A percentile compares a stretch with the other conserved stretches of the same genome.
These are phyloP conservation scores for Venturiaceae sp. DNA, from an alignment of 2,329 filamentous ascomycete species.

Conservation along the genomic window DNA sequence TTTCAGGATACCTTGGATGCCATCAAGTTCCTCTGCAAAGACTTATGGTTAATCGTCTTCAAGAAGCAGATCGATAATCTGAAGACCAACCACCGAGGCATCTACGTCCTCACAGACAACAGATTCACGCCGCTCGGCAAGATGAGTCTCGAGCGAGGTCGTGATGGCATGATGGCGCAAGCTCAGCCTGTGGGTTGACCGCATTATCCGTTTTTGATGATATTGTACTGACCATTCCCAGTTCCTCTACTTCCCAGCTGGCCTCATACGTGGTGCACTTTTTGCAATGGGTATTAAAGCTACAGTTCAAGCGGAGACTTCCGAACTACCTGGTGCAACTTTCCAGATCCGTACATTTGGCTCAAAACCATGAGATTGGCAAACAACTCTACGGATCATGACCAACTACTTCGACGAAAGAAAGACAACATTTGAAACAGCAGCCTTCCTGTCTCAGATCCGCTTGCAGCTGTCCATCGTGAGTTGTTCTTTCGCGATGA, in stretches of 20 bases:
- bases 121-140: slow-evolving; percentile 78
- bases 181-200: slow-evolving; percentile 63
- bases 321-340: slow-evolving; percentile 75
- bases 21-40: slow-evolving; percentile 98
- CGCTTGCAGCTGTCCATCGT: background rate
- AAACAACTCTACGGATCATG: too few species aligned
- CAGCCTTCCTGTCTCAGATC: background rate
- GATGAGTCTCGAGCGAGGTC: slow-evolving; percentile 69
- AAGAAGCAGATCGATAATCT: slow-evolving; percentile 97
- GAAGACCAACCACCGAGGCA: slow-evolving; percentile 94
- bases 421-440: too few species aligned
- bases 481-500: background rate
- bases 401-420: too few species aligned
- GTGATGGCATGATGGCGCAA: slow-evolving; percentile 43
- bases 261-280: slow-evolving; percentile 82
- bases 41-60: slow-evolving; percentile 90
- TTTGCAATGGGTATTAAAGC: slow-evolving; percentile 86
- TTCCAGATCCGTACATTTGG: slow-evolving; percentile 90
- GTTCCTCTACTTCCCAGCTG: slow-evolving; percentile 94
- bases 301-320: slow-evolving; percentile 83
- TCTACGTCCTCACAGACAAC: slow-evolving; percentile 93
- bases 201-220: background rate
- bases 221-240: slow-evolving; percentile 23
- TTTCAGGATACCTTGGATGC: slow-evolving; percentile 89
- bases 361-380: slow-evolving; percentile 37